A percentile compares a stretch with the other conserved stretches of the same genome.
These are phyloP conservation scores for Chlorella vulgaris DNA, from an alignment of 139 green algal species.

Conservation along the genomic window DNA sequence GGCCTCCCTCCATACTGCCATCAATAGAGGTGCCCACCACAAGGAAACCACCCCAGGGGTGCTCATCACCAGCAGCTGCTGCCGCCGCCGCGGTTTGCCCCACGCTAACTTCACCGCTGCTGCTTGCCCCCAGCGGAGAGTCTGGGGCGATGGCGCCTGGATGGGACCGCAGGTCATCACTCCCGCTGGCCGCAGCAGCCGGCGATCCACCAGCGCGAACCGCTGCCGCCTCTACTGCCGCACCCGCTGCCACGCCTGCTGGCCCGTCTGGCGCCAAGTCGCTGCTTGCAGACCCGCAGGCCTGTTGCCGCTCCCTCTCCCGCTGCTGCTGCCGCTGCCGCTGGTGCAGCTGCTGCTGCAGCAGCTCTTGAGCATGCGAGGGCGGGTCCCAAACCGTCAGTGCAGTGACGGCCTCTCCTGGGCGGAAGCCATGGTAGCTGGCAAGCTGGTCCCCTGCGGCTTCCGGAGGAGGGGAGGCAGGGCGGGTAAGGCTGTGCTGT, in stretches of 20 bases:
- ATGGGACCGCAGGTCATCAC: conserved; percentile 14
- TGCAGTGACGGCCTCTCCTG: conserved; percentile 7
- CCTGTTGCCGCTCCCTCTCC: background rate
- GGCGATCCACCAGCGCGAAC: background rate
- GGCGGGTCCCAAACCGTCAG: conserved; percentile 14
- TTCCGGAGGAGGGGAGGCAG: background rate
- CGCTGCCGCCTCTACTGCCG: background rate
- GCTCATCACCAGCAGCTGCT: background rate
- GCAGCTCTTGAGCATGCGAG: background rate
- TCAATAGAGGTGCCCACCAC: conserved; percentile 6
- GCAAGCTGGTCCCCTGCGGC: background rate
- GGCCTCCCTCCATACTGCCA: background rate
- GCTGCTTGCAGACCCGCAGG: background rate
- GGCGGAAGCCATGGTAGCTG: background rate
- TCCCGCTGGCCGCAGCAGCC: background rate
- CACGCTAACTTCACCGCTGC: too few relatives aligned
- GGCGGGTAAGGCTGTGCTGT: background rate
- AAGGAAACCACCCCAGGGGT: background rate
- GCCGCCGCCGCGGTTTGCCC: too few relatives aligned
- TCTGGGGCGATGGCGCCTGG: conserved; percentile 6
- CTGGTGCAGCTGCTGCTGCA: background rate
- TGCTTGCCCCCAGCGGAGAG: background rate
- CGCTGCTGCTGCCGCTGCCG: background rate
- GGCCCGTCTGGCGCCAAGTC: background rate
- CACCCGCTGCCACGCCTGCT: background rate